These are phyloP conservation scores for Backusella macrospora DNA, from an alignment of 192 early-diverging fungal species.

Conservation along the genomic window DNA sequence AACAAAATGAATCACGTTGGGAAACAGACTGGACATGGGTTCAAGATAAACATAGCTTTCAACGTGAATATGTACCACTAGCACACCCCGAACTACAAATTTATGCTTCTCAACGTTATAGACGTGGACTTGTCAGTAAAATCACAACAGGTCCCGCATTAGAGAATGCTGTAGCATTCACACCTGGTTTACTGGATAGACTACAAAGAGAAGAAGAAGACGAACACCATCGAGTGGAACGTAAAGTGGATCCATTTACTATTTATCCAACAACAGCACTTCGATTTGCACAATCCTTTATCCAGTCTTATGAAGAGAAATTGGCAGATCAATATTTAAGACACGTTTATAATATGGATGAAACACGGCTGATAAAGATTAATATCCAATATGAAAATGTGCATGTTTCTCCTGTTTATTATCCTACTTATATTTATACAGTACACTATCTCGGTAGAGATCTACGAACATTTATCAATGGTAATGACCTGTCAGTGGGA, in stretches of 20 bases:
- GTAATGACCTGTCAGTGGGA: slow-evolving; percentile 45
- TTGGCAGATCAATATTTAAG: slow-evolving; percentile 46
- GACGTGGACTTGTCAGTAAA: slow-evolving; percentile 51
- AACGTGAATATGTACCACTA: slow-evolving; percentile 35
- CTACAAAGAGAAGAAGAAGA: slow-evolving; percentile 9
- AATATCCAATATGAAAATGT: slow-evolving; percentile 44
- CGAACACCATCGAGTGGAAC: slow-evolving; percentile 17
- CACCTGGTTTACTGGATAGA: slow-evolving; percentile 44
- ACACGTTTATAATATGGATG: slow-evolving; percentile 43
- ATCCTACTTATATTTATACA: slow-evolving; percentile 52
- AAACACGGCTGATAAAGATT: slow-evolving; percentile 47
- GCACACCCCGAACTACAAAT: slow-evolving; percentile 48
- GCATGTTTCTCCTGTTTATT: slow-evolving; percentile 52
- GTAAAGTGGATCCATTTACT: slow-evolving; percentile 51
- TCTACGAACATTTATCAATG: slow-evolving; percentile 59
- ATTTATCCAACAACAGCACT: slow-evolving; percentile 51
- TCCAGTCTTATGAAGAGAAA: slow-evolving; percentile 46
- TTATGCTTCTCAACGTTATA: slow-evolving; percentile 54
- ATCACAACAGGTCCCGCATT: slow-evolving; percentile 49
- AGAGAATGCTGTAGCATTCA: slow-evolving; percentile 36
- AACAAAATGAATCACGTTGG: slow-evolving; percentile 47
- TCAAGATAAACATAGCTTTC: slow-evolving; percentile 38
- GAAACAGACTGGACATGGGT: slow-evolving; percentile 52
- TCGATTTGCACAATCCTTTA: slow-evolving; percentile 45
- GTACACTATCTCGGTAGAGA: slow-evolving; percentile 46